Base-by-base conservation (phyloP, 2,329 filamentous ascomycete genomes). In the Ophiocordyceps australis region DNA sequence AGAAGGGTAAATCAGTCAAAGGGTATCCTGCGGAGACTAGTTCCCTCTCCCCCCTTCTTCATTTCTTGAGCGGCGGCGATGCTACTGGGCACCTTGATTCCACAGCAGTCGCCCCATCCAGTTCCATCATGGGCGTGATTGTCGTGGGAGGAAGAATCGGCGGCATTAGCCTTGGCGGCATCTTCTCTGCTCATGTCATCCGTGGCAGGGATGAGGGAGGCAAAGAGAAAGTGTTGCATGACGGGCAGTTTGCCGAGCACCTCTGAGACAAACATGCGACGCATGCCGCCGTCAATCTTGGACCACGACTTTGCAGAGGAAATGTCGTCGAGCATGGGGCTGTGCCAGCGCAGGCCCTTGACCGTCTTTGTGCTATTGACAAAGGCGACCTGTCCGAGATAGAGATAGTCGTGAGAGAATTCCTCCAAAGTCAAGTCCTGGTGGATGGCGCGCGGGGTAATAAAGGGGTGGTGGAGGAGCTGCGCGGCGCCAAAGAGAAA, bases 161-260 rank as follows among this genome's bases (percentile, higher is more conserved):
- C 64, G 27, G 57, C 61, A 27, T 62, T 60, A 24, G 57, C 64
- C 16, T 57, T 57, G 9, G 62, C 63, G 22, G 60, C 57, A 4
- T 47, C 47, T 38, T 73, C 68, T 24, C 59, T 63, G 33, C 70
- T 78, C 89, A 98, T 95, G 2, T 70, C 80, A 14, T 81, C 69
- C 0, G 62, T 69, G 1, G 86, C 82, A 0, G 81, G 75, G 2
- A 98, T 62, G 26, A 98, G 51, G 7, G 73, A 76, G 1, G 89
- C 89, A 43, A 98, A 98, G 28, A 98, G 45, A 40, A 98, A 98
- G 49, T 98, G 91, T 53, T 98, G 89, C 83, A 95, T 95, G 22
- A 98, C 86, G 1, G 89, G 89, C 28, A 98, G 49, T 51, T 98
- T 98, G 17, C 78, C 74, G 26, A 98, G 52, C 1, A 98, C 86